A percentile compares a stretch with the other conserved stretches of the same genome.
These are phyloP conservation scores for Ustilago cynodontis DNA, from an alignment of 1,284 basidiomycete species.

Conservation along the genomic window DNA sequence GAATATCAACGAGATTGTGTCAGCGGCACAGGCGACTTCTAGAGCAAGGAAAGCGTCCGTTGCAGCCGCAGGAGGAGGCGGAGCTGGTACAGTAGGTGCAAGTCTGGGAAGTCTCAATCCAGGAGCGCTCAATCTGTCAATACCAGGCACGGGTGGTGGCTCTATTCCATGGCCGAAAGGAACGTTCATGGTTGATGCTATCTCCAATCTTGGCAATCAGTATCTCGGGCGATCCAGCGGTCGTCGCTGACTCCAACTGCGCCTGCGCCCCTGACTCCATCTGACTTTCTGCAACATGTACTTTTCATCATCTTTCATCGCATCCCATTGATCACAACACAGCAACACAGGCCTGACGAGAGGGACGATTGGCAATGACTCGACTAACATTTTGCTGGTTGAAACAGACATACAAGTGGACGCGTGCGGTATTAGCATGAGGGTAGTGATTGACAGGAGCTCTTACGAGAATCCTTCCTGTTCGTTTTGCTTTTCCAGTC, in stretches of 20 bases:
- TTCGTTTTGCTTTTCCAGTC: not conserved
- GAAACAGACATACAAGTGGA: slow-evolving; percentile 20
- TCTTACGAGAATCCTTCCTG: not conserved
- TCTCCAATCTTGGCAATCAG: slow-evolving; percentile 47
- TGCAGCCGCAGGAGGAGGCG: slow-evolving; percentile 15
- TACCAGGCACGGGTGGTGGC: slow-evolving; percentile 24
- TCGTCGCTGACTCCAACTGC: slow-evolving; percentile 20
- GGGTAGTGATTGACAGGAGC: not conserved
- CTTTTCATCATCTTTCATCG: slow-evolving; percentile 10
- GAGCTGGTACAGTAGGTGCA: slow-evolving; percentile 8
- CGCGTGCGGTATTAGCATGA: slow-evolving; percentile 36
- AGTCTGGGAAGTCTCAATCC: slow-evolving; percentile 28
- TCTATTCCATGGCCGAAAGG: slow-evolving; percentile 47
- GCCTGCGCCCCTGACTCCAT: not conserved
- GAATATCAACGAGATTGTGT: slow-evolving; percentile 89
- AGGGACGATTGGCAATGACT: slow-evolving; percentile 15
- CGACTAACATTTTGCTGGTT: slow-evolving; percentile 6
- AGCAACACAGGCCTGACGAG: not conserved
- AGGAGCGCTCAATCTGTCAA: slow-evolving; percentile 19
- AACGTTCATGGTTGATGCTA: slow-evolving; percentile 49
- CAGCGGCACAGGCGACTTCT: slow-evolving; percentile 70
- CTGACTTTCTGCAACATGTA: slow-evolving; percentile 9
- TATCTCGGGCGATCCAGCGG: slow-evolving; percentile 39
- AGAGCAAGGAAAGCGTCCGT: slow-evolving; percentile 36
- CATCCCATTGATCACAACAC: not conserved